Base-by-base conservation (phyloP, 164 flowering plant genomes). In the Platanus orientalis region DNA sequence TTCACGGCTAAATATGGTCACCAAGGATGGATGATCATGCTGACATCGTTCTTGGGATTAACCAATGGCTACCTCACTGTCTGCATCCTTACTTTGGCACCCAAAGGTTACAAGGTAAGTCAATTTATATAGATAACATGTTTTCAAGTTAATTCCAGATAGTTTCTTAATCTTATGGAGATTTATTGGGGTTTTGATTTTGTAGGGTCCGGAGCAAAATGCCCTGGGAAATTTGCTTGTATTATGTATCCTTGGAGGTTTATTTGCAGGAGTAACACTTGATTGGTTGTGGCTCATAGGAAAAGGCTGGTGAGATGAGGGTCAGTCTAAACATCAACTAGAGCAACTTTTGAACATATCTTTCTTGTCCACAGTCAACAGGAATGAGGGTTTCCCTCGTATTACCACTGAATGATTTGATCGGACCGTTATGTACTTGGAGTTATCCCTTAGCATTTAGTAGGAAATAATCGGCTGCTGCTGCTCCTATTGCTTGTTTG, bases 91-190 rank as follows among this genome's bases (percentile, higher is more conserved):
- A 79, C 79, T 0, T 72, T 13, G 0, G 79, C 82, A 17, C 82
- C 85, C 0, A 66, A 69, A 57, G 82, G 84, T n/a, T 81, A 81
- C 67, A 81, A 79, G 79, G 84, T 80, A 10, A 17, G 83, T 67
- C 51, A 3, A 36, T 7, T 7, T 36, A n/a, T 36, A 14, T 36
- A 7, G 9, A 36, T 10, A 36, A 36, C n/a, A 36, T 7, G n/a
- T n/a, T n/a, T n/a, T n/a, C n/a, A n/a, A n/a, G n/a, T n/a, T n/a
- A n/a, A n/a, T n/a, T n/a, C n/a, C n/a, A n/a, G n/a, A n/a, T 60
- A 4, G 6, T 60, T 11, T 44, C 11, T n/a, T 19, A 7, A 3
- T 25, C 23, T 67, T 9, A 14, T 21, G 34, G 28, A n/a, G 26
- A 44, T 44, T 53, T 34, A 65, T n/a, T 27, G 25, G 30, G 51